Percentiles rank a stretch among this genome's conserved stretches.
phyloP scores from a whole-genome alignment of 441 rosid genomes.

The Adansonia rubrostipa region DNA sequence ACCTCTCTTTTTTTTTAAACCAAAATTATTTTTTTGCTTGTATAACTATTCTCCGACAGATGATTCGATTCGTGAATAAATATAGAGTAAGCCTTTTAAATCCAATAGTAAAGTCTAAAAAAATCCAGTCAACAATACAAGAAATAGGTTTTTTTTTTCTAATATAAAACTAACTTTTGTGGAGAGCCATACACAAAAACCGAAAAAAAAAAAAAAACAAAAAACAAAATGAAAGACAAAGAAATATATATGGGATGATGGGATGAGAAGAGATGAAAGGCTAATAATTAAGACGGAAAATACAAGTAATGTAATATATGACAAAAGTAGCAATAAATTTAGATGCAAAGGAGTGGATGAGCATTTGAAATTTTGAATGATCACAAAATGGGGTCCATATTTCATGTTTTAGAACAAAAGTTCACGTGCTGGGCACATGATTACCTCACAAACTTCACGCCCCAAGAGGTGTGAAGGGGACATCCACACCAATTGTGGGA shows the following conservation, averaged over 20 bases:
- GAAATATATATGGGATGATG: not conserved
- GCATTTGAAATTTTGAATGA: not conserved
- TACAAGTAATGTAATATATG: not conserved
- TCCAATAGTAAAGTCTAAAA: too few relatives aligned
- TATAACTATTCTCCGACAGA: too few relatives aligned
- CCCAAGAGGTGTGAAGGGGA: constrained; percentile 5
- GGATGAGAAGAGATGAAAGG: not conserved
- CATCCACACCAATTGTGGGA: constrained; percentile 6
- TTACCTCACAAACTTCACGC: not conserved
- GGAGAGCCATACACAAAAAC: not conserved
- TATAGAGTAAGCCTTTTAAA: too few relatives aligned
- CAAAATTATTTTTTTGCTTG: too few relatives aligned
- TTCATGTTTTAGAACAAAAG: not conserved
- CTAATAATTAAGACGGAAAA: not conserved
- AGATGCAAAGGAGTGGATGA: not conserved
- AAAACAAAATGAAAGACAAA: not conserved
- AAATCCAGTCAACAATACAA: too few relatives aligned
- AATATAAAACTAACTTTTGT: not conserved
- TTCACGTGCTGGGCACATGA: constrained; percentile 26
- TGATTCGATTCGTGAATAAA: too few relatives aligned
- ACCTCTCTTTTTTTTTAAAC: too few relatives aligned
- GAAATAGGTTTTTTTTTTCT: too few relatives aligned
- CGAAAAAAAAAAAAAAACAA: not conserved
- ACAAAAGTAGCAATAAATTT: not conserved
- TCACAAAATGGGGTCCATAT: not conserved